A percentile compares a stretch with the other conserved stretches of the same genome.
phyloP scores from a whole-genome alignment of 2,329 filamentous ascomycete genomes.

The Teratosphaeria viscida region DNA sequence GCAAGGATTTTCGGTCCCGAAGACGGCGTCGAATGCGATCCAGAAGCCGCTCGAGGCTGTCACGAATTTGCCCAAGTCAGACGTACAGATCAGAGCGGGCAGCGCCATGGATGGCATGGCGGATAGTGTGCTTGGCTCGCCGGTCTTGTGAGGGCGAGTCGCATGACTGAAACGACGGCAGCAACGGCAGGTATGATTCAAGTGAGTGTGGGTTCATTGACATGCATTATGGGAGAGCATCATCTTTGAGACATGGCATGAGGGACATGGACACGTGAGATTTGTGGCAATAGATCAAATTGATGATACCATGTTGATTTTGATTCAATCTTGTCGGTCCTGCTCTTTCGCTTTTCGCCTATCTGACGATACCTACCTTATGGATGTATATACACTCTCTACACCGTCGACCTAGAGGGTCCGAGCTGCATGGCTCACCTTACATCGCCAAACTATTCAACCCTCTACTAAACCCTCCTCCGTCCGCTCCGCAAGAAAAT shows the following conservation, averaged over 20 bases:
- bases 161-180: background rate
- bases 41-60: background rate
- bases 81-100: background rate
- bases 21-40: background rate
- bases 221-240: background rate
- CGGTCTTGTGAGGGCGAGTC: background rate
- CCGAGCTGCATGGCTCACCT: background rate
- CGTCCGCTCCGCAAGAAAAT: no score
- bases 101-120: background rate
- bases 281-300: background rate
- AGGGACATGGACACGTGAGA: background rate
- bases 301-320: background rate
- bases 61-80: background rate
- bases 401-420: background rate
- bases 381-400: background rate
- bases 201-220: no score
- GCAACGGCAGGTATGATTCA: background rate
- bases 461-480: no score
- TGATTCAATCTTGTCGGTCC: background rate
- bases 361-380: no score
- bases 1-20: constrained; percentile 1
- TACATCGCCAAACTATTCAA: no score
- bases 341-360: no score
- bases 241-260: background rate
- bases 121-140: background rate